Evolutionary conservation across 805 yeast genomes (phyloP), one percentile per base, ranked within the genome.

Genomic region (Wickerhamomyces pijperi): DNA sequence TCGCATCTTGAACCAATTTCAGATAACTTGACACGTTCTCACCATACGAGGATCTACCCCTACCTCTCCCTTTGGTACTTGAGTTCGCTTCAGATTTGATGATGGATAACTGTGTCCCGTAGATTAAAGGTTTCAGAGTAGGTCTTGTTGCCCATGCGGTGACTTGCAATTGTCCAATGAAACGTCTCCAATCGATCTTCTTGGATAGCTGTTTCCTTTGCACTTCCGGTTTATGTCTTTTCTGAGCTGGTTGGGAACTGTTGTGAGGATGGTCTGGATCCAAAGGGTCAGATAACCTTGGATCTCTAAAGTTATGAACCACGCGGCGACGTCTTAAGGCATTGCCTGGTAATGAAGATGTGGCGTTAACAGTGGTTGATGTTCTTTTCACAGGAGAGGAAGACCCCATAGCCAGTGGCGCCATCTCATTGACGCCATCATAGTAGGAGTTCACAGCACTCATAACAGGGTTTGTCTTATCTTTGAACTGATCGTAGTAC

Each of bases 101-200:
- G 14, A 75, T 45, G 9, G 60, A 56, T 21, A 76, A 48, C 19
- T 49, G 54, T 9, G 76, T 67, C 2, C 69, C 68, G 47, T 65
- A 71, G 19, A 64, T 55, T 1, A 74, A 54, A 0, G 72, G 67
- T 20, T 61, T 64, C 19, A 67, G 46, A 0, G 77, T 71, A 0
- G 84, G 82, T 43, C 88, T 60, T 0, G 87, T 80, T 12, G 87
- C 82, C 81, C 82, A 77, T 3, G 82, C 83, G 38, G 70, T 70
- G 2, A 75, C 71, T 42, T 70, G 71, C 11, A 79, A 42, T 0
- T 80, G 63, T 0, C 90, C 90, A 23, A 82, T 65, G 47, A 67
- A 79, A 34, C 68, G 58, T 40, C 61, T 54, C 69, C 68, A 65
- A n/a, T 38, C 25, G 7, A 46, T 29, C 1, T 39, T 19, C 6